Conservation (phyloP, 2,329 filamentous ascomycete species). For the Fusarium hainanense region DNA sequence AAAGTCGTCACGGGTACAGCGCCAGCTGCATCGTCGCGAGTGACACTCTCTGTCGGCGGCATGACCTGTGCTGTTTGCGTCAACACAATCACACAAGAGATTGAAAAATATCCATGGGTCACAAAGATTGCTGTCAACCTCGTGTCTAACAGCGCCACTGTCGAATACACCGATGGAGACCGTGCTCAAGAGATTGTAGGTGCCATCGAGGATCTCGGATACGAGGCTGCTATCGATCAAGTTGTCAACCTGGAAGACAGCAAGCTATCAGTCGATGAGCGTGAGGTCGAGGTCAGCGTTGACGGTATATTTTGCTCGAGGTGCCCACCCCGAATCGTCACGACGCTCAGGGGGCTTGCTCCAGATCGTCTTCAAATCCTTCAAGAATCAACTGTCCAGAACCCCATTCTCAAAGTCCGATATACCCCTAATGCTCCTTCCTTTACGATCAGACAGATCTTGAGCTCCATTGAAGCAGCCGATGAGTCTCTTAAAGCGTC, state of each 20-base stretch:
- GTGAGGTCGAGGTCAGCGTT: constrained; percentile 73
- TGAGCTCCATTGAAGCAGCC: constrained; percentile 72
- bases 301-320: constrained; percentile 81
- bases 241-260: constrained; percentile 57
- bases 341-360: constrained; percentile 64
- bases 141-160: constrained; percentile 72
- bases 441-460: constrained; percentile 81
- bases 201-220: constrained; percentile 71
- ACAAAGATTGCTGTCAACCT: constrained; percentile 70
- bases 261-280: constrained; percentile 53
- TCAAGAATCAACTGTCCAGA: constrained; percentile 65
- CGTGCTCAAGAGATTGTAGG: constrained; percentile 54
- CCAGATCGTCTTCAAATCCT: constrained; percentile 63
- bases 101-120: constrained; percentile 68
- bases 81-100: constrained; percentile 69
- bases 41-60: constrained; percentile 70
- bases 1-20: constrained; percentile 33
- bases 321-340: constrained; percentile 70
- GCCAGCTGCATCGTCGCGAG: constrained; percentile 55
- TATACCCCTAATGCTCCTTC: constrained; percentile 75
- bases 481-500: constrained; percentile 74
- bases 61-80: constrained; percentile 80
- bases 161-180: constrained; percentile 61
- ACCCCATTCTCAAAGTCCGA: constrained; percentile 75
- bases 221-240: constrained; percentile 69